Conservation (phyloP, 305 asterid genomes). For the Nicotiana rustica region DNA sequence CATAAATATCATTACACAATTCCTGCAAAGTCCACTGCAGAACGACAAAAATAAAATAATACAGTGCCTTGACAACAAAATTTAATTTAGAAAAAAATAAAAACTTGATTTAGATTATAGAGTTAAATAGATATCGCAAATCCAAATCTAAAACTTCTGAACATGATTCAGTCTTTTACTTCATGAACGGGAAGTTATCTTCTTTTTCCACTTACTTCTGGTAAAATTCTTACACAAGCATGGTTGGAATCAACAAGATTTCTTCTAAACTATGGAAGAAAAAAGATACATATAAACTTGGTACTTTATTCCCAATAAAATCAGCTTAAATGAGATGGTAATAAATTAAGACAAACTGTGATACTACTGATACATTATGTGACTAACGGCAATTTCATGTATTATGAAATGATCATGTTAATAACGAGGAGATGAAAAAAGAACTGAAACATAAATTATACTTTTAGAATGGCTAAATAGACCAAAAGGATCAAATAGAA, state of each 20-base stretch:
- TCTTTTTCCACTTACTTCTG: not conserved
- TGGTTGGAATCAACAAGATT: conserved; percentile 1
- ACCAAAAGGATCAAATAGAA: too few species aligned
- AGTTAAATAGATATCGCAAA: not conserved
- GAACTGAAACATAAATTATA: too few species aligned
- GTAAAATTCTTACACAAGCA: conserved; percentile 4
- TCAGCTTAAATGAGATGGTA: not conserved
- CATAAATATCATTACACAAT: too few species aligned
- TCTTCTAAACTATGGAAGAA: not conserved
- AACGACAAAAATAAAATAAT: not conserved
- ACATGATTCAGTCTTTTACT: not conserved
- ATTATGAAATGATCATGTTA: too few species aligned
- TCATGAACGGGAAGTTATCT: not conserved
- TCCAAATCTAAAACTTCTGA: not conserved
- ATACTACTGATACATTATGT: too few species aligned
- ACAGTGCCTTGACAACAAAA: conserved; percentile 23
- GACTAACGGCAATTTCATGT: too few species aligned
- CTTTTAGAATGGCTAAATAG: too few species aligned
- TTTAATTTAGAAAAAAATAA: not conserved
- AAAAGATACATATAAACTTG: conserved; percentile 18
- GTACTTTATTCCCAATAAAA: not conserved
- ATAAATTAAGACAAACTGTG: too few species aligned
- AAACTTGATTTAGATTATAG: conserved; percentile 9
- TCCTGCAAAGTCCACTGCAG: too few species aligned
- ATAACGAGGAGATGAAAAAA: too few species aligned